These are phyloP conservation scores for Exserohilum rostratum DNA, from an alignment of 2,329 filamentous ascomycete species.

Conservation along the genomic window DNA sequence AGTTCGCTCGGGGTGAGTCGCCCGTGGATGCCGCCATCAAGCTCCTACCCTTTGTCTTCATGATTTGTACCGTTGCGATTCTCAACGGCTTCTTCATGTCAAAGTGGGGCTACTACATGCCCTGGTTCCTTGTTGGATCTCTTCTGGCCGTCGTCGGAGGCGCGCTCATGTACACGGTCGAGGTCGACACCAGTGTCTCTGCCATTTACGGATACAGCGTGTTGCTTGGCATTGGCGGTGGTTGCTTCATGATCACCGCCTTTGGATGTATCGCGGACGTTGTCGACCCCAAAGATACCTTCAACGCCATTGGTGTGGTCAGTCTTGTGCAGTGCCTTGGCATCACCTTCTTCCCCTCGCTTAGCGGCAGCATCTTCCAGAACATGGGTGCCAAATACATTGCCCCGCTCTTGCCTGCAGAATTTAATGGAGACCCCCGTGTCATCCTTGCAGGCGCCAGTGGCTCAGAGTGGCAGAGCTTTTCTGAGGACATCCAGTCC, in stretches of 20 bases:
- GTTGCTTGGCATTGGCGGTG: constrained; percentile 28
- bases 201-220: constrained; percentile 33
- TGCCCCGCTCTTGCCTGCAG: constrained; percentile 2
- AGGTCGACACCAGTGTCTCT: constrained; percentile 7
- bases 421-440: neutral
- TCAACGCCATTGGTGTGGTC: constrained; percentile 22
- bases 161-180: constrained; percentile 22
- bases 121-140: constrained; percentile 16
- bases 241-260: constrained; percentile 16
- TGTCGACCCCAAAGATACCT: constrained; percentile 11
- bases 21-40: constrained; percentile 28
- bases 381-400: constrained; percentile 5
- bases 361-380: constrained; percentile 7
- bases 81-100: constrained; percentile 26
- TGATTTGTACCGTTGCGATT: constrained; percentile 19
- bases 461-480: neutral
- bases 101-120: constrained; percentile 27
- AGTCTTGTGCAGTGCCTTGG: constrained; percentile 18
- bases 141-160: constrained; percentile 17
- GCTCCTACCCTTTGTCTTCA: constrained; percentile 33
- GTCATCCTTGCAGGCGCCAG: constrained; percentile 2
- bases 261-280: constrained; percentile 20
- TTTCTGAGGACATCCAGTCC: neutral
- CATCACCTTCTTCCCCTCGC: constrained; percentile 10
- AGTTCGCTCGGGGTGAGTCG: constrained; percentile 28